A percentile compares a stretch with the other conserved stretches of the same genome.
phyloP scores from a whole-genome alignment of 2,329 filamentous ascomycete species.

The Sarocladium kiliense region DNA sequence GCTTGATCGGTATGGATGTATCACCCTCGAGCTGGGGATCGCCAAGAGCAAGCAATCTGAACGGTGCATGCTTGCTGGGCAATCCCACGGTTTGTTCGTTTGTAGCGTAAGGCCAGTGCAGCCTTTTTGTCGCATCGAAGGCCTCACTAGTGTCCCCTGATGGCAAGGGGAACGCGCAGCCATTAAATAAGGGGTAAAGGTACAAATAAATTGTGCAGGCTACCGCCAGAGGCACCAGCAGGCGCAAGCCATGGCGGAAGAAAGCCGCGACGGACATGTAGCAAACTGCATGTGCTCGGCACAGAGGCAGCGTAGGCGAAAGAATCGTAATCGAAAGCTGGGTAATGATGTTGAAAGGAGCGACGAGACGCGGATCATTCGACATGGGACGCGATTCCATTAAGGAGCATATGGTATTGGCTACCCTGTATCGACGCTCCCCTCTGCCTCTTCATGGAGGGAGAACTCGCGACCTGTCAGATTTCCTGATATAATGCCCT shows the following conservation, averaged over 20 bases:
- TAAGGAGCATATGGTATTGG: too few species aligned
- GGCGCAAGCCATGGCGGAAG: conserved; percentile 51
- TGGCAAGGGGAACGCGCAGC: conserved; percentile 71
- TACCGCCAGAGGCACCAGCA: conserved; percentile 58
- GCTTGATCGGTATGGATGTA: conserved; percentile 65
- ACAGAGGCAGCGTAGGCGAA: conserved; percentile 7
- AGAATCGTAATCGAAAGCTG: not conserved
- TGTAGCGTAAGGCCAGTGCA: conserved; percentile 33
- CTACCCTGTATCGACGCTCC: too few species aligned
- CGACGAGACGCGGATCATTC: not conserved
- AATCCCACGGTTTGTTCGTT: conserved; percentile 14
- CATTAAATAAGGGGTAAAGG: conserved; percentile 74
- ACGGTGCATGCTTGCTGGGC: conserved; percentile 54
- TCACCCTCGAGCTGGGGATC: conserved; percentile 95
- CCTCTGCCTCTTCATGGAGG: too few species aligned
- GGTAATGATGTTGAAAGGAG: conserved; percentile 10
- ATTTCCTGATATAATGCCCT: too few species aligned
- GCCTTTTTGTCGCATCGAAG: conserved; percentile 30
- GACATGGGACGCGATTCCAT: too few species aligned
- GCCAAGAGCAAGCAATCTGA: conserved; percentile 80
- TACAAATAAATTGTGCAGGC: conserved; percentile 75
- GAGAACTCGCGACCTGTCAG: too few species aligned
- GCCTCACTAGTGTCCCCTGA: conserved; percentile 27
- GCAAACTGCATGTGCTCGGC: conserved; percentile 28
- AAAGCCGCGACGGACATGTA: conserved; percentile 49